These are phyloP conservation scores for Exserohilum rostratum DNA, from an alignment of 2,329 filamentous ascomycete genomes.

Conservation along the genomic window DNA sequence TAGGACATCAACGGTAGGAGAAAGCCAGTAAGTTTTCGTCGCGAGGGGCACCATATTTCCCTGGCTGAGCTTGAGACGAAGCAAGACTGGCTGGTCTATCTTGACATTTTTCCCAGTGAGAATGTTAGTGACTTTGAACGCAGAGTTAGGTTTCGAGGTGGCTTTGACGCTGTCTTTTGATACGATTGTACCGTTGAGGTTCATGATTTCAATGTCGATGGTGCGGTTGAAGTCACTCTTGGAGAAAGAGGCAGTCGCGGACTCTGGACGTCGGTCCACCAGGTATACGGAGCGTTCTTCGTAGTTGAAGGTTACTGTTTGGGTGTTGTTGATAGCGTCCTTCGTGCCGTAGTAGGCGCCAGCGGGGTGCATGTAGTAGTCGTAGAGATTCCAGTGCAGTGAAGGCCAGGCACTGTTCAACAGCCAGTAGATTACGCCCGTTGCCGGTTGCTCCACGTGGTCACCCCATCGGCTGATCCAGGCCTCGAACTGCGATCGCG, in stretches of 20 bases:
- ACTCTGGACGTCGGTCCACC: conserved; percentile 60
- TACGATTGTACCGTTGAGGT: conserved; percentile 54
- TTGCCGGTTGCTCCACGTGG: conserved; percentile 57
- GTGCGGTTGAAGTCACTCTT: conserved; percentile 47
- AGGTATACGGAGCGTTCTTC: conserved; percentile 54
- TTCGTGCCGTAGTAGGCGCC: conserved; percentile 67
- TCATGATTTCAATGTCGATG: conserved; percentile 59
- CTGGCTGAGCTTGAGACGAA: conserved; percentile 57
- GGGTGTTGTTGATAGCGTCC: conserved; percentile 48
- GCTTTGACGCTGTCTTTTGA: conserved; percentile 33
- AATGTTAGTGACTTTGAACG: conserved; percentile 29
- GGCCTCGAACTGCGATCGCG: conserved; percentile 64
- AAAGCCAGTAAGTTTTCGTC: conserved; percentile 67
- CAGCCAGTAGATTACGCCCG: conserved; percentile 72
- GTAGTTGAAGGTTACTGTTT: conserved; percentile 65
- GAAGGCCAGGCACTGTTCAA: conserved; percentile 69
- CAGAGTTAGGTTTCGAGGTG: conserved; percentile 54
- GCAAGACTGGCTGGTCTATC: conserved; percentile 52
- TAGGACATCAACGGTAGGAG: conserved; percentile 55
- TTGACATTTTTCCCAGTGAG: conserved; percentile 41
- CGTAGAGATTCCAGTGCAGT: conserved; percentile 69
- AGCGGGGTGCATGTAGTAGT: conserved; percentile 65
- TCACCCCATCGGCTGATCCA: conserved; percentile 60
- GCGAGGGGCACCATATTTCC: conserved; percentile 52
- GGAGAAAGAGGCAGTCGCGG: background rate